Evolutionary conservation across 805 yeast species (phyloP).

Genomic region (Debaryomyces castellii): DNA sequence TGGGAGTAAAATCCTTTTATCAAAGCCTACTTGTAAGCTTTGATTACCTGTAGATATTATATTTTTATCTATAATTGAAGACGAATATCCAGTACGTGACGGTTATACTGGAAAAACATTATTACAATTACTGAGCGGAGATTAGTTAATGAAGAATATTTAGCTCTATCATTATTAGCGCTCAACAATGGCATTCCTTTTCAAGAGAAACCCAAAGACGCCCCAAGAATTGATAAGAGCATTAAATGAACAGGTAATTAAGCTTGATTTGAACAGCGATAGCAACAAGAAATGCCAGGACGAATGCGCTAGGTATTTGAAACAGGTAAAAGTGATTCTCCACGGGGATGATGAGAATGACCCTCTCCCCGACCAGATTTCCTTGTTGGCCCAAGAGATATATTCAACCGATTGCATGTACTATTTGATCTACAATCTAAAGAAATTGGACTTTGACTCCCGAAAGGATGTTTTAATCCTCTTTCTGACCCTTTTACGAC

Average conservation of each 20-base stretch:
- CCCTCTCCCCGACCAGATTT: constrained; percentile 70
- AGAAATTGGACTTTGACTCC: constrained; percentile 82
- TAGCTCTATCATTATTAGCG: neutral
- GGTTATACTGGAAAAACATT: neutral
- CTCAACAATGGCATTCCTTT: constrained; percentile 75
- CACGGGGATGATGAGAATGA: constrained; percentile 68
- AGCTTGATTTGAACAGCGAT: constrained; percentile 47
- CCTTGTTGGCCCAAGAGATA: constrained; percentile 76
- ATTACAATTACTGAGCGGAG: neutral
- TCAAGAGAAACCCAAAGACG: constrained; percentile 87
- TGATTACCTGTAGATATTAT: too few relatives aligned
- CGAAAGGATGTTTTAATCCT: constrained; percentile 77
- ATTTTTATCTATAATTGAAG: neutral
- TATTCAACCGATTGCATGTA: constrained; percentile 69
- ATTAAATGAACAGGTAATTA: constrained; percentile 68
- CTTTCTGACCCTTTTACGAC: constrained; percentile 73
- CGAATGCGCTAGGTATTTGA: constrained; percentile 64
- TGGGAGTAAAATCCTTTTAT: neutral
- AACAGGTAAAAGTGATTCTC: constrained; percentile 63
- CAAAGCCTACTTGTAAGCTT: too few relatives aligned
- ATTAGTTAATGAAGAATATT: neutral
- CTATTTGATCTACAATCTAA: constrained; percentile 56
- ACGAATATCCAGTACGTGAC: neutral
- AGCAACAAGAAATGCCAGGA: constrained; percentile 56
- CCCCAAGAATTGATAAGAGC: constrained; percentile 81